Evolutionary conservation across 75 land plant species (phyloP).

Genomic region (Picea sitchensis): DNA sequence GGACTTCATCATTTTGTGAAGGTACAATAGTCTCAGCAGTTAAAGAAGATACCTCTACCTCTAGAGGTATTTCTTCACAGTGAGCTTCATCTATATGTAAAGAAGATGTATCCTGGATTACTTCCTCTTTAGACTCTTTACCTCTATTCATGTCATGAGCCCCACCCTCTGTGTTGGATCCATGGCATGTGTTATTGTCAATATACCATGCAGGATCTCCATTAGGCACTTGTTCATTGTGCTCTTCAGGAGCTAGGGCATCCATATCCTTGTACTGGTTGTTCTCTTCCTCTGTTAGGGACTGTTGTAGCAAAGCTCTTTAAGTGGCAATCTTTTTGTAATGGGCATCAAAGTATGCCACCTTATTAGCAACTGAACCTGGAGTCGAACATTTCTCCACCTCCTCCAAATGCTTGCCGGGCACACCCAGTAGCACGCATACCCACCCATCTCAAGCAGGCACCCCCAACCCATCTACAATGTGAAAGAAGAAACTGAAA

Average conservation of each 20-base stretch:
- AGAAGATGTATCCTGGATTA: neutral
- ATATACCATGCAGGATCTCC: neutral
- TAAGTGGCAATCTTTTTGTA: constrained; percentile 24
- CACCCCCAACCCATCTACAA: too few relatives aligned
- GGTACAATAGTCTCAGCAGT: neutral
- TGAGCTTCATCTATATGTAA: neutral
- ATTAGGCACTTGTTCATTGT: neutral
- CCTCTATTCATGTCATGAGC: neutral
- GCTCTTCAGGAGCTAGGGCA: neutral
- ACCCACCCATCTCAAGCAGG: too few relatives aligned
- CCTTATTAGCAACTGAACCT: constrained; percentile 37
- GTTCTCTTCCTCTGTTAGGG: neutral
- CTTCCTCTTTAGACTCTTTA: neutral
- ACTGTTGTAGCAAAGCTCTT: constrained; percentile 15
- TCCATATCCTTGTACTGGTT: neutral
- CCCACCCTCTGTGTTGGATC: neutral
- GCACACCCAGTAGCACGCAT: too few relatives aligned
- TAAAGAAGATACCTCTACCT: neutral
- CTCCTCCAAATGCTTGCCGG: too few relatives aligned
- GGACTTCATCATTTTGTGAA: neutral
- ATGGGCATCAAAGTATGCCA: constrained; percentile 36
- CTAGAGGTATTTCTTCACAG: neutral
- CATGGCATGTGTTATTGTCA: neutral
- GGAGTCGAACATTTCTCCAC: constrained; percentile 39
- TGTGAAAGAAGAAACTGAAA: too few relatives aligned